These are phyloP conservation scores for Geotrichum reessii DNA, from an alignment of 1,139 yeast genomes.

Conservation along the genomic window DNA sequence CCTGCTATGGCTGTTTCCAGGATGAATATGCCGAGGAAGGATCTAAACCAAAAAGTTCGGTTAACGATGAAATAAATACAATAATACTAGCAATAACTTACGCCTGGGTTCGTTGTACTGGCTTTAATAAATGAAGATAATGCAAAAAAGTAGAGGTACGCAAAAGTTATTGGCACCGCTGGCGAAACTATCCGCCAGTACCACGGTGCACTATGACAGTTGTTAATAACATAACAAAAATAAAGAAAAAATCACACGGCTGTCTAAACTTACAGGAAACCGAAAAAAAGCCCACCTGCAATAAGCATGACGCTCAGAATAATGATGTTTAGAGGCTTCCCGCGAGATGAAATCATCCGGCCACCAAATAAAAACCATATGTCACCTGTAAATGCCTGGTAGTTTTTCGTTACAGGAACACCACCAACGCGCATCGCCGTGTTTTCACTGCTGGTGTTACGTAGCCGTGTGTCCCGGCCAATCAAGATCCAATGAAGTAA, in stretches of 20 bases:
- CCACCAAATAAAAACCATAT: slow-evolving; percentile 60
- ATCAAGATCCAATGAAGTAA: slow-evolving; percentile 10
- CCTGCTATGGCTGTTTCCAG: slow-evolving; percentile 41
- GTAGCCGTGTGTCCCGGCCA: slow-evolving; percentile 17
- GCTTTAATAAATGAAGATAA: slow-evolving; percentile 48
- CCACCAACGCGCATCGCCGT: slow-evolving; percentile 19
- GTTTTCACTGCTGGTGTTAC: slow-evolving; percentile 17
- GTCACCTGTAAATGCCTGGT: slow-evolving; percentile 40
- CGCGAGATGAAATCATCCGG: slow-evolving; percentile 43
- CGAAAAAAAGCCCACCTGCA: slow-evolving; percentile 49
- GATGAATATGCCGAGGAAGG: slow-evolving; percentile 62
- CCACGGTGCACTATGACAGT: slow-evolving; percentile 43
- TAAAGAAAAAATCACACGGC: background rate
- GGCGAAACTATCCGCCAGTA: slow-evolving; percentile 55
- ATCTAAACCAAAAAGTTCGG: slow-evolving; percentile 20
- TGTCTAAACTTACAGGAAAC: slow-evolving; percentile 38
- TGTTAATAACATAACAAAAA: background rate
- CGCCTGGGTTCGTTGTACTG: slow-evolving; percentile 64
- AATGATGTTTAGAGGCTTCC: slow-evolving; percentile 38
- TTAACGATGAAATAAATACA: background rate
- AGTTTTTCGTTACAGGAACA: slow-evolving; percentile 24
- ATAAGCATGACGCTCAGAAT: slow-evolving; percentile 39
- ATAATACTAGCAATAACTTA: slow-evolving; percentile 22
- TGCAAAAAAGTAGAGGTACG: slow-evolving; percentile 52
- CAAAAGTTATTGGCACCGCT: slow-evolving; percentile 51